Percentiles rank a stretch among this genome's conserved stretches.
Conservation (phyloP, 345 rosid genomes). For the Stellera chamaejasme region DNA sequence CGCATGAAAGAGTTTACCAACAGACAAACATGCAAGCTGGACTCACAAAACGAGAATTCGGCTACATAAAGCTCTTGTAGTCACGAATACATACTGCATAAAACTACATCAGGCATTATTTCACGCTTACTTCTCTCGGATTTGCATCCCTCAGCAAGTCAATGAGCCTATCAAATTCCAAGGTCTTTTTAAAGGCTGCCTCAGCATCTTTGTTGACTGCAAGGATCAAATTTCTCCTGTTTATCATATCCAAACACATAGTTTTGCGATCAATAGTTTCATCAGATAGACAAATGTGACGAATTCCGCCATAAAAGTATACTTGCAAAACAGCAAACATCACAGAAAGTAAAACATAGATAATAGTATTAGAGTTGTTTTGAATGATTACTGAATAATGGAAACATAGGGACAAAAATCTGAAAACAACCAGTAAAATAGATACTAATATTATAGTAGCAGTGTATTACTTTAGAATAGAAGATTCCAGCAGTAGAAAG, state of each 20-base stretch:
- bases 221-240: conserved; percentile 86
- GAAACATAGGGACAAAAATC: no score
- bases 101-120: not conserved
- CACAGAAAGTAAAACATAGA: no score
- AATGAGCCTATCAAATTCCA: conserved; percentile 71
- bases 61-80: no score
- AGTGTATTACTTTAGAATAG: no score
- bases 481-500: no score
- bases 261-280: conserved; percentile 32
- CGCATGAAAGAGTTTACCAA: no score
- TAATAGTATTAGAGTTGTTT: no score
- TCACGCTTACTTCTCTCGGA: conserved; percentile 50
- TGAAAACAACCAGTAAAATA: no score
- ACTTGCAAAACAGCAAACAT: not conserved
- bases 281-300: not conserved
- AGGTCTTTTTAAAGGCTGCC: conserved; percentile 85
- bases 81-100: no score
- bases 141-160: conserved; percentile 69
- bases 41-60: not conserved
- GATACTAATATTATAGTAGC: no score
- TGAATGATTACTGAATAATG: no score
- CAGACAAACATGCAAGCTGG: no score
- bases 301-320: conserved; percentile 9
- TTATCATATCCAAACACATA: conserved; percentile 43
- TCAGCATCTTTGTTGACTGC: conserved; percentile 80